phyloP scores from a whole-genome alignment of 257 asterid genomes.

The Nicotiana tomentosiformis region DNA sequence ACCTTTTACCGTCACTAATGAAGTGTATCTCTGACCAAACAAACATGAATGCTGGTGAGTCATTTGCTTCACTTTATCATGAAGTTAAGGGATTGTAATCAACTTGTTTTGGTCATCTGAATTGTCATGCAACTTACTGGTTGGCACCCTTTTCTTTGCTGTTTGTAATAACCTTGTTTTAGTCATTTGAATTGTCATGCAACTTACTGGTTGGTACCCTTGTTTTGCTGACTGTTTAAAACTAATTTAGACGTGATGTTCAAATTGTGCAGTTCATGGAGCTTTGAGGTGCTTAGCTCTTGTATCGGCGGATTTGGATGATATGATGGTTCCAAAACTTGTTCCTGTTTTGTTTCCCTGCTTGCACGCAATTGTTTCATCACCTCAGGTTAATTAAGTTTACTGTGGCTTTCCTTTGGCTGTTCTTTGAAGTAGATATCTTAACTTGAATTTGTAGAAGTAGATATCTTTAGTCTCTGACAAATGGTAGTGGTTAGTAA shows the following conservation, averaged over 20 bases:
- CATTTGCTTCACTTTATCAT: background rate
- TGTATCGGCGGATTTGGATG: slow-evolving; percentile 87
- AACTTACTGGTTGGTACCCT: background rate
- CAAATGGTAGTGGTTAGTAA: background rate
- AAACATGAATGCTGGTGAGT: slow-evolving; percentile 71
- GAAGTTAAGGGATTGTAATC: background rate
- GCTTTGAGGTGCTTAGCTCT: slow-evolving; percentile 91
- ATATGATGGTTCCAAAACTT: slow-evolving; percentile 70
- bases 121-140: background rate
- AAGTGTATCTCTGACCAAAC: slow-evolving; percentile 56
- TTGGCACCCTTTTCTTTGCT: background rate
- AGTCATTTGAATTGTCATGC: background rate
- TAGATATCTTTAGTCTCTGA: background rate
- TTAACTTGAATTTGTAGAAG: background rate
- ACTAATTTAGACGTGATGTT: background rate
- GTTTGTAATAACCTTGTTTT: background rate
- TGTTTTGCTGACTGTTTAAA: background rate
- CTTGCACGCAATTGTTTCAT: slow-evolving; percentile 69
- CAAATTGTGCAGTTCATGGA: slow-evolving; percentile 66
- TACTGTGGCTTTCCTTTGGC: background rate
- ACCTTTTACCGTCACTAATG: slow-evolving; percentile 64
- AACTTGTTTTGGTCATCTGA: slow-evolving; percentile 4
- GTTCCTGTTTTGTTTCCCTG: slow-evolving; percentile 79
- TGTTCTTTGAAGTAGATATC: background rate
- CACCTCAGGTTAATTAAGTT: slow-evolving; percentile 62